Percentiles rank a stretch among this genome's conserved stretches.
Conservation (phyloP, 148 eudicot species). For the Silene uniflora region DNA sequence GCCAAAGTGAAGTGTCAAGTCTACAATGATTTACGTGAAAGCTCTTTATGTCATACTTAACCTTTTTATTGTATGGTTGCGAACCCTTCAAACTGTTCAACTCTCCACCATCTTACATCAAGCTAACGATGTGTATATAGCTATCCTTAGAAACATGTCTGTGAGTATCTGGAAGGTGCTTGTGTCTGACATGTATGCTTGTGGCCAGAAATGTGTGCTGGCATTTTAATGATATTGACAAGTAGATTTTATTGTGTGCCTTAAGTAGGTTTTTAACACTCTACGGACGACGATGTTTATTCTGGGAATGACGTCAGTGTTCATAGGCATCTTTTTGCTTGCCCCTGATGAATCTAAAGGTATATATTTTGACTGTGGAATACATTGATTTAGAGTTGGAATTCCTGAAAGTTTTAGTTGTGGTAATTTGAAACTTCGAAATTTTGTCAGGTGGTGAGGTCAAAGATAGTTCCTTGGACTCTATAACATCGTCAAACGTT, state of each 20-base stretch:
- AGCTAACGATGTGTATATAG: background rate
- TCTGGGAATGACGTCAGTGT: constrained; percentile 85
- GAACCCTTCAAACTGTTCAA: background rate
- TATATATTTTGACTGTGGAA: constrained; percentile 17
- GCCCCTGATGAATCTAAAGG: constrained; percentile 96
- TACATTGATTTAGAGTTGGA: background rate
- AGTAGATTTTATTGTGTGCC: background rate
- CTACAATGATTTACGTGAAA: background rate
- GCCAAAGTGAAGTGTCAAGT: background rate
- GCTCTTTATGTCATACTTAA: background rate
- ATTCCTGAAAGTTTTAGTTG: background rate
- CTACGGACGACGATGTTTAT: constrained; percentile 84
- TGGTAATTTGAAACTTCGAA: constrained; percentile 8
- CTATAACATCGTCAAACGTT: constrained; percentile 44
- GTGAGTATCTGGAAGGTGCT: background rate
- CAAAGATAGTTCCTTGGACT: constrained; percentile 59
- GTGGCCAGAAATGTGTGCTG: constrained; percentile 6
- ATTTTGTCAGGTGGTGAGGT: constrained; percentile 60
- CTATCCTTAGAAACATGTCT: background rate
- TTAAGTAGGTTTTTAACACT: constrained; percentile 70
- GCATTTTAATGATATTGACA: background rate
- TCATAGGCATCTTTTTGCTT: constrained; percentile 86
- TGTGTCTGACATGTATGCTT: background rate
- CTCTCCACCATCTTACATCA: background rate
- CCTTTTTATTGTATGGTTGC: background rate